Evolutionary conservation across 2,329 filamentous ascomycete species (phyloP).

Genomic region (Scolecobasidium constrictum): DNA sequence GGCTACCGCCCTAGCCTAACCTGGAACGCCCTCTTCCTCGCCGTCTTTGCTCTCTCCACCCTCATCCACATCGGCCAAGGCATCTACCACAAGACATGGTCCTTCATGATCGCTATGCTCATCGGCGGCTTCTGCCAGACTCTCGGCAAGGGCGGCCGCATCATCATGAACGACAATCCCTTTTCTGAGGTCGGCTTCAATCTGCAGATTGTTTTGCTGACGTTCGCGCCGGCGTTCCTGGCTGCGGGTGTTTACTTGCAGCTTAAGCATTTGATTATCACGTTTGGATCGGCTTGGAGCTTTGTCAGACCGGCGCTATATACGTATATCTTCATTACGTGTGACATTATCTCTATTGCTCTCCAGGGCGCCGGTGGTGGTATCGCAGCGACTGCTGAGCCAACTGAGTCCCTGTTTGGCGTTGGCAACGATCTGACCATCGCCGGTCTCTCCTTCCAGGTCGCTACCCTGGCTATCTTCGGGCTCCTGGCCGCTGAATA

Average conservation of each 20-base stretch:
- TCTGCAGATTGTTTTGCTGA: conserved; percentile 49
- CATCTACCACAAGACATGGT: conserved; percentile 23
- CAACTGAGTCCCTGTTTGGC: neutral
- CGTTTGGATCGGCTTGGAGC: conserved; percentile 38
- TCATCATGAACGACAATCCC: conserved; percentile 41
- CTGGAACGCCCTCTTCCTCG: conserved; percentile 28
- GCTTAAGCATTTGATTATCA: conserved; percentile 47
- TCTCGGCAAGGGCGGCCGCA: conserved; percentile 33
- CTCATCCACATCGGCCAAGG: conserved; percentile 24
- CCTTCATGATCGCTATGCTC: conserved; percentile 29
- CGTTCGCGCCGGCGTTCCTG: conserved; percentile 47
- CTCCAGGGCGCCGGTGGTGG: conserved; percentile 49
- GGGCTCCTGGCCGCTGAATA: conserved; percentile 16
- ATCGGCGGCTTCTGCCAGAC: conserved; percentile 31
- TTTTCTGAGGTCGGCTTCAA: conserved; percentile 46
- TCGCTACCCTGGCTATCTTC: conserved; percentile 24
- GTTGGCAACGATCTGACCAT: conserved; percentile 26
- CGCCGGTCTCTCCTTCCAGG: conserved; percentile 29
- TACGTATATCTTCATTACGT: conserved; percentile 48
- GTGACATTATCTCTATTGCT: conserved; percentile 47
- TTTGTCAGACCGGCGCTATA: conserved; percentile 41
- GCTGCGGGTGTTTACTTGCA: conserved; percentile 54
- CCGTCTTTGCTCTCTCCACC: conserved; percentile 23
- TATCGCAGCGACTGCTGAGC: conserved; percentile 39
- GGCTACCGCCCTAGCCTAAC: conserved; percentile 27